Conservation (phyloP, 2,329 filamentous ascomycete genomes). For the Hypoxylon sp. region DNA sequence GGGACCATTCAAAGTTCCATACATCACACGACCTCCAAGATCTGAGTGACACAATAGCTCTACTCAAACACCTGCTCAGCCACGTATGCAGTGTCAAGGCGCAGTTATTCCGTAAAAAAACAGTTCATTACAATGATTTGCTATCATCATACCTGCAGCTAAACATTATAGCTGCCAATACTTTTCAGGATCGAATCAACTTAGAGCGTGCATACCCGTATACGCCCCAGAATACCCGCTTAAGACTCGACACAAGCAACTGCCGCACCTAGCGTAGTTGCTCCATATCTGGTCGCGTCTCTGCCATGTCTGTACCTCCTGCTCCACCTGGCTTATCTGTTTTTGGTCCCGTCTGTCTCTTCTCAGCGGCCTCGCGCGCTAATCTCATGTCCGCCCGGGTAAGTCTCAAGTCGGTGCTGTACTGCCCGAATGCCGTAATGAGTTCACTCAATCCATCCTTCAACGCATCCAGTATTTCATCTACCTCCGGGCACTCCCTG, state of each 20-base stretch:
- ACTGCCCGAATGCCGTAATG: constrained; percentile 79
- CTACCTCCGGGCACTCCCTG: constrained; percentile 74
- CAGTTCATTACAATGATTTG: constrained; percentile 21
- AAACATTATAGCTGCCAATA: constrained; percentile 3
- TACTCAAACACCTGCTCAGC: not conserved
- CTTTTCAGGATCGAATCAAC: not conserved
- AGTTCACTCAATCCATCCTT: constrained; percentile 75
- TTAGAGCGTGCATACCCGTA: not conserved
- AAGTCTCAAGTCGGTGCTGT: constrained; percentile 77
- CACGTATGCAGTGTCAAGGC: not conserved
- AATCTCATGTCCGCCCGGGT: constrained; percentile 77
- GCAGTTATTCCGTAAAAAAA: not conserved
- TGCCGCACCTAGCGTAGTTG: constrained; percentile 49
- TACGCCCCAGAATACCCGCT: not conserved
- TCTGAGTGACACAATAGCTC: not conserved
- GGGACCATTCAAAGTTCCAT: not conserved
- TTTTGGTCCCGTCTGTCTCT: constrained; percentile 24
- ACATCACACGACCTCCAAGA: not conserved
- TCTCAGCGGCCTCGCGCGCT: constrained; percentile 74
- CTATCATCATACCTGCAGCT: constrained; percentile 21
- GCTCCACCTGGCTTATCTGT: not conserved
- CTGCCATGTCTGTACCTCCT: not conserved
- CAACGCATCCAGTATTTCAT: constrained; percentile 75
- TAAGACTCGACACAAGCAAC: constrained; percentile 18
- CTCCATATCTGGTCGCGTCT: constrained; percentile 50